phyloP scores from a whole-genome alignment of 2,329 filamentous ascomycete genomes.

The Trichoderma arundinaceum region DNA sequence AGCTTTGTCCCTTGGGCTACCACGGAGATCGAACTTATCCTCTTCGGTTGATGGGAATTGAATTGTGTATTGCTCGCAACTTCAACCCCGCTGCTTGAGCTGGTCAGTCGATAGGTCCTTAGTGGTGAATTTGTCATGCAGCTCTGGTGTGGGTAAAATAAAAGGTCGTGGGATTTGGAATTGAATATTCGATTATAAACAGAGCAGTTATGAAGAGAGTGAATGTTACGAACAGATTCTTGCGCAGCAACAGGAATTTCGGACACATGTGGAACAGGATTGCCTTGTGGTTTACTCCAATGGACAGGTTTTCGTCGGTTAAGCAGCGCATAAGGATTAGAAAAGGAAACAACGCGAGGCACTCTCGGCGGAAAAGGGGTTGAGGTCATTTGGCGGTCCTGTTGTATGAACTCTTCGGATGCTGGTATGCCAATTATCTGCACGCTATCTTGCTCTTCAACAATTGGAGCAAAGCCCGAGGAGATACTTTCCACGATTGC shows the following conservation, averaged over 20 bases:
- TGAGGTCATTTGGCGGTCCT: constrained; percentile 34
- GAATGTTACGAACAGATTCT: constrained; percentile 49
- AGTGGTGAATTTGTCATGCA: constrained; percentile 46
- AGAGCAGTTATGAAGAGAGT: constrained; percentile 48
- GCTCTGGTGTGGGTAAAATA: constrained; percentile 68
- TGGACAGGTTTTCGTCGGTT: constrained; percentile 61
- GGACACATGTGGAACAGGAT: constrained; percentile 40
- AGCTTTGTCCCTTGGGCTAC: constrained; percentile 63
- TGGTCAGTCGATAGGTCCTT: constrained; percentile 37
- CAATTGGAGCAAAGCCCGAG: constrained; percentile 49
- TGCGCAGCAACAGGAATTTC: constrained; percentile 38
- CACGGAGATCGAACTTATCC: constrained; percentile 51
- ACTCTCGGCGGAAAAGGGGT: constrained; percentile 42
- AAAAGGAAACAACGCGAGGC: constrained; percentile 56
- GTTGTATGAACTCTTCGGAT: constrained; percentile 34
- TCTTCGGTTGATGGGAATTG: constrained; percentile 61
- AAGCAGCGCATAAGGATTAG: constrained; percentile 61
- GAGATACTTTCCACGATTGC: constrained; percentile 39
- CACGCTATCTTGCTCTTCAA: constrained; percentile 47
- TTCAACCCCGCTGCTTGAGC: constrained; percentile 36
- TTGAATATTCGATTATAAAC: constrained; percentile 41
- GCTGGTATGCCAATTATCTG: constrained; percentile 33
- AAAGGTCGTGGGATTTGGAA: constrained; percentile 68
- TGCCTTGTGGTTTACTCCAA: constrained; percentile 57
- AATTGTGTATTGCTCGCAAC: constrained; percentile 49